Conservation (phyloP, 73 alveolate genomes). For the Paramecium primaurelia region DNA sequence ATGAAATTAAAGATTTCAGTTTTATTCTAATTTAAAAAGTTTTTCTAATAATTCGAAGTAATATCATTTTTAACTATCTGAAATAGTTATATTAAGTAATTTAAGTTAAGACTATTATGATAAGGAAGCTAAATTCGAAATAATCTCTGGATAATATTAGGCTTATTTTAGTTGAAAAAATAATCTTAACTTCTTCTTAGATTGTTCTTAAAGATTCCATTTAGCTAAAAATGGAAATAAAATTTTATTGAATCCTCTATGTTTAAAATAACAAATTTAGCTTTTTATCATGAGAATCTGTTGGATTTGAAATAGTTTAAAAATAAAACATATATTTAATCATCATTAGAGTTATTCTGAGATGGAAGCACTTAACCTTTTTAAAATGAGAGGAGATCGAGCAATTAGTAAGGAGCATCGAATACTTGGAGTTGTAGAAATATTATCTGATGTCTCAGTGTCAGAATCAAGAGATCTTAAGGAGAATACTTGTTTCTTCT, state of each 20-base stretch:
- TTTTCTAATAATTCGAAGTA: not conserved
- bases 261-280: not conserved
- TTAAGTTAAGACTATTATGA: not conserved
- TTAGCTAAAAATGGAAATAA: not conserved
- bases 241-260: not conserved
- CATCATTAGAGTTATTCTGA: not conserved
- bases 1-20: not conserved
- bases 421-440: not conserved
- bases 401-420: not conserved
- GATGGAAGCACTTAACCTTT: slow-evolving; percentile 1
- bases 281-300: not conserved
- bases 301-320: not conserved
- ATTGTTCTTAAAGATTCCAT: not conserved
- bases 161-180: not conserved
- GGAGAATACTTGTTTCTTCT: not conserved
- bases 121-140: not conserved
- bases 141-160: not conserved
- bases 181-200: not conserved
- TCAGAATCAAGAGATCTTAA: slow-evolving; percentile 42
- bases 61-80: not conserved
- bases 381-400: slow-evolving; percentile 26
- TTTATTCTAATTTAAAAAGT: not conserved
- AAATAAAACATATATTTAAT: not conserved
- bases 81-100: not conserved
- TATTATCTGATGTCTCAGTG: not conserved